phyloP scores from a whole-genome alignment of 2,329 filamentous ascomycete species.

The Drechslerella stenobrocha region DNA sequence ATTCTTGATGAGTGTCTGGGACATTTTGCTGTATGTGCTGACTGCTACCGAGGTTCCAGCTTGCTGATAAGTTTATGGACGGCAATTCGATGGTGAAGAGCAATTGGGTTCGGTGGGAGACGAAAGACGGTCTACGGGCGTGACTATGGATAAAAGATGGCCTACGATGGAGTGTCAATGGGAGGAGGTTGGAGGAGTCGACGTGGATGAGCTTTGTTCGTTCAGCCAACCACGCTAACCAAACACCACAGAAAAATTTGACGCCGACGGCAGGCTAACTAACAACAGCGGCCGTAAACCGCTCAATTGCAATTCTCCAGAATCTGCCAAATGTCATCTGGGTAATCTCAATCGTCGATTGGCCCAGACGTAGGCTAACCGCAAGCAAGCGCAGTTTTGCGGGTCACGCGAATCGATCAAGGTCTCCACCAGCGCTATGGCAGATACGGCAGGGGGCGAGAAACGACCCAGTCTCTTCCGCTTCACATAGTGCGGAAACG shows the following conservation, averaged over 20 bases:
- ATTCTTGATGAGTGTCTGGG: slow-evolving; percentile 44
- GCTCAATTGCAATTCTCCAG: too few species aligned
- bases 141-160: too few species aligned
- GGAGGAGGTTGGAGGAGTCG: not conserved
- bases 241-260: too few species aligned
- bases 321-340: too few species aligned
- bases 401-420: slow-evolving; percentile 31
- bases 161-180: not conserved
- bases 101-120: not conserved
- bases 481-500: not conserved
- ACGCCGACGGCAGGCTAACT: too few species aligned
- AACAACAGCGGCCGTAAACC: too few species aligned
- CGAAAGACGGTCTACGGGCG: too few species aligned
- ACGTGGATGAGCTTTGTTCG: too few species aligned
- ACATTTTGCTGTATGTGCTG: slow-evolving; percentile 34
- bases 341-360: slow-evolving; percentile 1
- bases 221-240: too few species aligned
- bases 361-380: not conserved
- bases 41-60: slow-evolving; percentile 41
- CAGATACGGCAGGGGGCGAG: slow-evolving; percentile 43
- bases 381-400: not conserved
- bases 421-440: slow-evolving; percentile 35
- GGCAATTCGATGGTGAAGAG: not conserved
- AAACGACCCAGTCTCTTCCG: slow-evolving; percentile 7
- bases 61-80: slow-evolving; percentile 1